phyloP scores from a whole-genome alignment of 345 rosid species.

The Eucalyptus camaldulensis region DNA sequence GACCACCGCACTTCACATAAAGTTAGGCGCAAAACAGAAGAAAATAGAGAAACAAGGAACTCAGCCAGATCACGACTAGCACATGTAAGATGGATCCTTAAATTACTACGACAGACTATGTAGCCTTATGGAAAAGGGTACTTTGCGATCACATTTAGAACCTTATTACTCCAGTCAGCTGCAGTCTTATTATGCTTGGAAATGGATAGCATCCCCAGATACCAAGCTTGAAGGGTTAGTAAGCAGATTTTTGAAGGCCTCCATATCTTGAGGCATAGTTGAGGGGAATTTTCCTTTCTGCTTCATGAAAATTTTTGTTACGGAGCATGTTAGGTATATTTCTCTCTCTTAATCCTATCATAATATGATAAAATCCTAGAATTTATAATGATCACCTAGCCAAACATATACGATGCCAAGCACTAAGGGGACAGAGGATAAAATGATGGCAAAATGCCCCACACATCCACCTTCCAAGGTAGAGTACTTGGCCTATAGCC shows the following conservation, averaged over 20 bases:
- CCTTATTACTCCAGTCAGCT: neutral
- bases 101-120: neutral
- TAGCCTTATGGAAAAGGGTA: neutral
- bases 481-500: no score
- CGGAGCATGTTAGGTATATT: slow-evolving; percentile 1
- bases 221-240: slow-evolving; percentile 69
- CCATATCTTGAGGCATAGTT: slow-evolving; percentile 93
- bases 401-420: slow-evolving; percentile 89
- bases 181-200: neutral
- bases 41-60: neutral
- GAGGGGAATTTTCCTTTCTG: slow-evolving; percentile 93
- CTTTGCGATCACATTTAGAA: neutral
- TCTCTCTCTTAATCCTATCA: neutral
- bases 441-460: slow-evolving; percentile 45
- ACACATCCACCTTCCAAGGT: no score
- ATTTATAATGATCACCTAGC: slow-evolving; percentile 26
- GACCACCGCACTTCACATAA: neutral
- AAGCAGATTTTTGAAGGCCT: slow-evolving; percentile 85
- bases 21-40: neutral
- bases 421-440: slow-evolving; percentile 61
- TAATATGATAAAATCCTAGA: neutral
- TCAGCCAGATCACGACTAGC: neutral
- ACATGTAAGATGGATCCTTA: neutral
- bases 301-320: slow-evolving; percentile 62
- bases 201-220: neutral